phyloP scores from a whole-genome alignment of 352 stramenopile genomes.

The Phytophthora cajani region DNA sequence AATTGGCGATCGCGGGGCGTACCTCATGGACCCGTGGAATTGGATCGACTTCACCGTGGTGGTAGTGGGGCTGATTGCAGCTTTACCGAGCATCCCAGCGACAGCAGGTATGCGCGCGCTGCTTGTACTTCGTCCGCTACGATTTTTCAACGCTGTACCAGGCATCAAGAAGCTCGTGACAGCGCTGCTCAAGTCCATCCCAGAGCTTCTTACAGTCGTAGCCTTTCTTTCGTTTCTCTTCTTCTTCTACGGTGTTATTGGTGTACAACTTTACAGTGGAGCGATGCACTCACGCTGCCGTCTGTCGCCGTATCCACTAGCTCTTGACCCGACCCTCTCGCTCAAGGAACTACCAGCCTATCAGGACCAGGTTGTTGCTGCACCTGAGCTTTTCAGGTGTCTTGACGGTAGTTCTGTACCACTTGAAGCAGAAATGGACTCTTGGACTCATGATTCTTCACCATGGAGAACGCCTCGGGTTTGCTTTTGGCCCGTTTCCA shows the following conservation, averaged over 20 bases:
- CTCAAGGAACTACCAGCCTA: constrained; percentile 39
- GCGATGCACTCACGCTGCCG: constrained; percentile 72
- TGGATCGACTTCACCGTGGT: constrained; percentile 92
- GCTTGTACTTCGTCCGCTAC: constrained; percentile 46
- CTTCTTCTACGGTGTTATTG: constrained; percentile 87
- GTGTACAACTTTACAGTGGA: constrained; percentile 81
- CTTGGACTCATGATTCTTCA: constrained; percentile 56
- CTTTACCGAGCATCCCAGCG: constrained; percentile 51
- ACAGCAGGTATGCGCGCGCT: constrained; percentile 48
- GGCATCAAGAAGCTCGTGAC: constrained; percentile 69
- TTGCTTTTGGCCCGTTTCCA: constrained; percentile 91
- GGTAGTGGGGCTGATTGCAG: constrained; percentile 58
- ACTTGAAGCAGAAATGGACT: constrained; percentile 25
- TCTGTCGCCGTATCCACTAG: constrained; percentile 71
- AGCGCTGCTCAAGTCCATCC: constrained; percentile 77
- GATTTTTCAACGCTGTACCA: constrained; percentile 57
- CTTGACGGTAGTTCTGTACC: constrained; percentile 13
- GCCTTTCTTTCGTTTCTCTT: constrained; percentile 85
- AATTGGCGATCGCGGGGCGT: constrained; percentile 61
- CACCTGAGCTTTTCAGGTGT: constrained; percentile 18
- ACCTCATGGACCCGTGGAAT: constrained; percentile 90
- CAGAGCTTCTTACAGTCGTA: constrained; percentile 78
- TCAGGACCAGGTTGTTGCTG: constrained; percentile 27
- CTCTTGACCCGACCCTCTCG: constrained; percentile 44
- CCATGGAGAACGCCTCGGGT: constrained; percentile 59